Evolutionary conservation across 441 rosid species (phyloP), one percentile per base, ranked within the genome.

Genomic region (Hypseocharis bilobata): DNA sequence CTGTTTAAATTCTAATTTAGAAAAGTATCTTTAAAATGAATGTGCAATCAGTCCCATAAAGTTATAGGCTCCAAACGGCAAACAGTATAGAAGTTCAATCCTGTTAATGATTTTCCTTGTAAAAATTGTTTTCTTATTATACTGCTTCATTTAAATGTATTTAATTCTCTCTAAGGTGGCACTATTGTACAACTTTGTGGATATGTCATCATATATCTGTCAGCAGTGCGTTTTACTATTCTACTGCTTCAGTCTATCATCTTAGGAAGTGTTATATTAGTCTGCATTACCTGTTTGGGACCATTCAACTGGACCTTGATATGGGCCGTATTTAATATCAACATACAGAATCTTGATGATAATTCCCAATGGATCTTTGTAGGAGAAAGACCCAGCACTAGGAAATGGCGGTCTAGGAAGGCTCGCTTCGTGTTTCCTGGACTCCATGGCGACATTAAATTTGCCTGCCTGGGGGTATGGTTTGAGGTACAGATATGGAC

Each of bases 381-480:
- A 93, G 99, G 99, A 93, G 80, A 93, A 88, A 84, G 97, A 93
- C 80, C 95, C 97, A 60, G 99, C 99, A 34, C 86, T 93, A 40
- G 99, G 99, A 68, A 93, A 93, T 78, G 99, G 99, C 72, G 97
- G 99, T 70, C 84, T 91, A 70, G 99, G 99, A 60, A 86, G 99
- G 76, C 91, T 93, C 5, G 99, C 99, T 65, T 93, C 99, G 0
- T 93, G 99, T 73, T 93, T 92, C 81, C 75, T 93, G 68, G 99
- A 93, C 70, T 93, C 99, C 6, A 87, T 93, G 99, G 99, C 99
- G 3, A 90, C 97, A 4, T 63, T 93, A 29, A 88, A 88, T 82
- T 80, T 93, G 79, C 99, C 99, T 76, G 96, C 99, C 57, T 93
- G 96, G 99, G 99, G 99, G 0, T 93, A 93, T 70, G 99, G 97